Evolutionary conservation across 495 filamentous ascomycete genomes (phyloP).

Genomic region (Xylaria acuta): DNA sequence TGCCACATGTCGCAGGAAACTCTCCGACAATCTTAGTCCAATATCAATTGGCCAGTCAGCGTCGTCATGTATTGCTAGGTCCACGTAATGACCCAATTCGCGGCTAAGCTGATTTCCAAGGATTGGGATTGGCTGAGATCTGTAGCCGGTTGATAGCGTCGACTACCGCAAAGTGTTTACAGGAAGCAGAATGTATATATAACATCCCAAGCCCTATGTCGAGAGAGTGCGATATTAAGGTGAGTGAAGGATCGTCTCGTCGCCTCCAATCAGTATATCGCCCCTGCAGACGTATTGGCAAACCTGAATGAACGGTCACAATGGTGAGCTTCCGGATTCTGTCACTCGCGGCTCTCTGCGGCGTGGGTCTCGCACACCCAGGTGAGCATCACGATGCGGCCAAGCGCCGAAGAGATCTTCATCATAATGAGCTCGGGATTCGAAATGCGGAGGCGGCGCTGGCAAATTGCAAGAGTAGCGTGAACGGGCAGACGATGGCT

Average conservation of each 20-base stretch:
- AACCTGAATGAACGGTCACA: constrained; percentile 5
- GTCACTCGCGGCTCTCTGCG: constrained; percentile 27
- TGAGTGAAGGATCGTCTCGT: background rate
- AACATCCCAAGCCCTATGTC: background rate
- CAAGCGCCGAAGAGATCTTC: constrained; percentile 36
- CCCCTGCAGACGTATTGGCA: background rate
- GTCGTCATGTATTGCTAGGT: background rate
- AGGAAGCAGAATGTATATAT: background rate
- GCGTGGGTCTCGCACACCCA: constrained; percentile 39
- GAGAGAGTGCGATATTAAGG: background rate
- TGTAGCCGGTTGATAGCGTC: constrained; percentile 2
- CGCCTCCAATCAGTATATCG: background rate
- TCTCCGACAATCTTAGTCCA: background rate
- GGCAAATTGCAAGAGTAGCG: constrained; percentile 33
- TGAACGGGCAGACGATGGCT: constrained; percentile 34
- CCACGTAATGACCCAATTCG: constrained; percentile 11
- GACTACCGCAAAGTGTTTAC: background rate
- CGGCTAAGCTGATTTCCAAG: constrained; percentile 25
- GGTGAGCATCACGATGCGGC: constrained; percentile 42
- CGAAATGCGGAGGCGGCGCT: constrained; percentile 40
- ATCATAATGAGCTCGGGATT: constrained; percentile 39
- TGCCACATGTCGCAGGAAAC: background rate
- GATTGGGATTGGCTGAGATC: background rate
- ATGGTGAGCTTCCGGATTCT: constrained; percentile 16
- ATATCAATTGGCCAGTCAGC: constrained; percentile 15